Base-by-base conservation (phyloP, 208 protist genomes). In the Leptomonas pyrrhocoris region DNA sequence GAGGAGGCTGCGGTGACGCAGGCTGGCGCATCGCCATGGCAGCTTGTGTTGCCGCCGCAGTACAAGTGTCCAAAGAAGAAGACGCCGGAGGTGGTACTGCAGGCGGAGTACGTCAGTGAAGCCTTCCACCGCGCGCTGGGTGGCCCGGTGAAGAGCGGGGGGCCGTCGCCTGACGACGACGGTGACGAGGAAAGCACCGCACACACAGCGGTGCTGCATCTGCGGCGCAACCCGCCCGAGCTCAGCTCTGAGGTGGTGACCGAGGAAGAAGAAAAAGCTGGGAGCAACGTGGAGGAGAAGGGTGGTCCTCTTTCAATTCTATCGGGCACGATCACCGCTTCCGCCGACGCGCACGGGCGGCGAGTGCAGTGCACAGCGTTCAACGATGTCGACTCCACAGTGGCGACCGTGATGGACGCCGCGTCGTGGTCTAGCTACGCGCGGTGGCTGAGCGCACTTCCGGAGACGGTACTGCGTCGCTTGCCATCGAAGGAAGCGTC, bases 51-150 rank as follows among this genome's bases (percentile, higher is more conserved):
- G 21, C 67, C 74, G 21, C 55, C 75, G 25, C 50, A 36, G 21
- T 73, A 79, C 23, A 77, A 81, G 53, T 66, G 62, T 0, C 60
- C 49, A 6, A 57, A 51, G n/a, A 84, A 89, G 67, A 54, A 80
- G 23, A 45, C 23, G 30, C 38, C 72, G 40, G 72, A 72, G 72
- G 72, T 42, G 56, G 25, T 77, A 34, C 30, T 70, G 63, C 23
- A 57, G 46, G 34, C 72, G 4, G 61, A 77, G 58, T 77, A 68
- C 45, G 48, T 64, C 23, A 77, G 43, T 34, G 56, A 54, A 4
- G 46, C 49, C 8, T 77, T 77, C 40, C 72, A 62, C 49, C 18
- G 23, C 50, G 61, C 43, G 15, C 18, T 54, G 15, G 34, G 57
- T 36, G 27, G 16, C 18, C 15, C n/a, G 7, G 51, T 1, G 8